Base-by-base conservation (phyloP, 805 yeast species). In the Wickerhamiella sergipiensis region DNA sequence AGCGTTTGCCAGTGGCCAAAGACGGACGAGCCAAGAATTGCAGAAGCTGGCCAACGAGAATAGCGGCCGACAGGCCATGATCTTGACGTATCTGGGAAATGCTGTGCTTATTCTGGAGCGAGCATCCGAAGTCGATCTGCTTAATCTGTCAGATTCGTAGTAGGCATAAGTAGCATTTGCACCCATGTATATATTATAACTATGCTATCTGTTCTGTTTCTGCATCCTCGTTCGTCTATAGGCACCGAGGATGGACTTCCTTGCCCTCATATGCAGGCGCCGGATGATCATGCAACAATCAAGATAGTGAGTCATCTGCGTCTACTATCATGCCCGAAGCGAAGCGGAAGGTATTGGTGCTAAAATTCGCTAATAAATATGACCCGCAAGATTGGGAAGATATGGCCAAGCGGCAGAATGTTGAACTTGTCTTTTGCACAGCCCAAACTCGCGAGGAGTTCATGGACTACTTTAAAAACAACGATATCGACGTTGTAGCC, bases 321-420 rank as follows among this genome's bases (percentile, higher is more conserved):
- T 24, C 8, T 24, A 12, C 26, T 9, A 12, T 8, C 33, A 29
- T 29, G 33, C 12, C 33, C 9, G 33, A 29, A 29, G 33, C 33
- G 9, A 29, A 29, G 33, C 33, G 33, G 3, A 29, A 29, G 15
- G 33, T 29, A 3, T 12, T 29, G 33, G 33, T 29, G 12, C 33
- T 29, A 6, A 29, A 29, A 12, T 29, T 9, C 15, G 33, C 33
- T 12, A 12, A 29, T 29, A 29, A 29, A 29, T 29, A 29, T 12
- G 33, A 29, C 9, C 33, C 33, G 12, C 12, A n/a, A 38, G 46
- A 10, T 6, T 85, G 92, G 90, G 68, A 70, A n/a, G 69, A 73
- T 23, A 66, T 85, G 52, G 58, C 61, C 10, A 60, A 73, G 44
- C 59, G 73, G 6, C 65, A 52, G 31, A 50, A 69, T 19, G 76